phyloP scores from a whole-genome alignment of 2,329 filamentous ascomycete genomes.

The Cercospora sojina region DNA sequence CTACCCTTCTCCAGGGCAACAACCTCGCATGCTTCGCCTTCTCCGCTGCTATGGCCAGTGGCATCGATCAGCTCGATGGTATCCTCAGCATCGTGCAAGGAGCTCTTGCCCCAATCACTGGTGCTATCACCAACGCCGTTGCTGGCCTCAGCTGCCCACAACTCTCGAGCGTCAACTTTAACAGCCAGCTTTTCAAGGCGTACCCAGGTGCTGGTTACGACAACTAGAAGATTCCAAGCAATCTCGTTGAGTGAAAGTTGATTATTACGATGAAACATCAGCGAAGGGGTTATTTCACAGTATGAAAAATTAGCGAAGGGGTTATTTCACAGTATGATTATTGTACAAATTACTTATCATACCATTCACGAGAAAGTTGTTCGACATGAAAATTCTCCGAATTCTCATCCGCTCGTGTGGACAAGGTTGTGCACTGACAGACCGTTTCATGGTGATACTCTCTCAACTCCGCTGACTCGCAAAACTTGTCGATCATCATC shows the following conservation, averaged over 20 bases:
- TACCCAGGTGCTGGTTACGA: constrained; percentile 7
- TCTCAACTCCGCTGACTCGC: neutral
- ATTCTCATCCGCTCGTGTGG: neutral
- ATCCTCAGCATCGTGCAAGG: neutral
- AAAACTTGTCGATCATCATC: neutral
- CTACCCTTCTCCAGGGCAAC: constrained; percentile 22
- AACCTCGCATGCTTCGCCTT: constrained; percentile 25
- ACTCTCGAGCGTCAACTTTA: neutral
- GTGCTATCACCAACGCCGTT: constrained; percentile 5
- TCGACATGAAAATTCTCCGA: neutral
- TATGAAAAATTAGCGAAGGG: neutral
- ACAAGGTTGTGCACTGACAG: neutral
- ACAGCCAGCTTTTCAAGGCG: constrained; percentile 9
- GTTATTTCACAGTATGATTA: neutral
- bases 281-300: neutral
- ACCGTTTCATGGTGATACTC: neutral
- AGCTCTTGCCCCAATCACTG: constrained; percentile 15
- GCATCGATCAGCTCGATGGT: constrained; percentile 17
- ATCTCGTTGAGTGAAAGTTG: constrained; percentile 8
- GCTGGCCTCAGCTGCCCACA: neutral
- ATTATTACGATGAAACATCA: neutral
- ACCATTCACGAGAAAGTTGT: neutral
- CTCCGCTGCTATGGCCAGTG: constrained; percentile 16
- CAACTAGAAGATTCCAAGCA: constrained; percentile 12
- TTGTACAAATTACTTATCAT: neutral